Evolutionary conservation across 2,329 filamentous ascomycete species (phyloP).

Genomic region (Aspergillus niger): DNA sequence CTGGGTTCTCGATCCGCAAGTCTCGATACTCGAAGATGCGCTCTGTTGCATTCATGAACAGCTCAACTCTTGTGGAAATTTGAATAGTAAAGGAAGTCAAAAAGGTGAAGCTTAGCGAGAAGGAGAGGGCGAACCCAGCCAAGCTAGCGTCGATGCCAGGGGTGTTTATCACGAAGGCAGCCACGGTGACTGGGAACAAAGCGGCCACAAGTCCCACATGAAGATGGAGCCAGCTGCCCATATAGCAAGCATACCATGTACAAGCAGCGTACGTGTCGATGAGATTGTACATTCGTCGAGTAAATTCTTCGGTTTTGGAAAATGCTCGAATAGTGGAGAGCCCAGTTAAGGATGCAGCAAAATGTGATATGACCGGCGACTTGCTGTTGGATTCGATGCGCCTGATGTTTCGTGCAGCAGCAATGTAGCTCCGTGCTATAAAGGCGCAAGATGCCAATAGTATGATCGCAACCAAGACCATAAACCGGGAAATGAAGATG

Average conservation of each 20-base stretch:
- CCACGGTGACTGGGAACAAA: conserved; percentile 67
- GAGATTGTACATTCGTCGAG: conserved; percentile 67
- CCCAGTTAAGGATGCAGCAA: conserved; percentile 70
- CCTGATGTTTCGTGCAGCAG: conserved; percentile 74
- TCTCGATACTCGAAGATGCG: conserved; percentile 58
- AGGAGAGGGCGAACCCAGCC: conserved; percentile 74
- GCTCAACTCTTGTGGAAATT: conserved; percentile 65
- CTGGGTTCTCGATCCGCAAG: conserved; percentile 33
- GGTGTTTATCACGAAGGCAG: conserved; percentile 63
- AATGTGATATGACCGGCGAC: conserved; percentile 78
- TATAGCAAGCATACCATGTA: conserved; percentile 68
- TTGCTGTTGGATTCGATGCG: conserved; percentile 75
- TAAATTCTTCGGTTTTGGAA: conserved; percentile 66
- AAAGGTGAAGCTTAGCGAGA: conserved; percentile 68
- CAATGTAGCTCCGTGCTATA: conserved; percentile 61
- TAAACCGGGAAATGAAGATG: conserved; percentile 59
- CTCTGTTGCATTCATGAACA: conserved; percentile 45
- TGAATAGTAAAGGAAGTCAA: conserved; percentile 67
- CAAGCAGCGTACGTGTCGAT: conserved; percentile 65
- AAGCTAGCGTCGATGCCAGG: conserved; percentile 67
- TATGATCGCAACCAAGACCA: conserved; percentile 63
- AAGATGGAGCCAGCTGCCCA: conserved; percentile 77
- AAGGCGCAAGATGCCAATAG: conserved; percentile 60
- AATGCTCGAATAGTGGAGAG: conserved; percentile 76
- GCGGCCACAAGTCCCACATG: conserved; percentile 71